Conservation (phyloP, 2,329 filamentous ascomycete genomes). For the Pleomassaria siparia region DNA sequence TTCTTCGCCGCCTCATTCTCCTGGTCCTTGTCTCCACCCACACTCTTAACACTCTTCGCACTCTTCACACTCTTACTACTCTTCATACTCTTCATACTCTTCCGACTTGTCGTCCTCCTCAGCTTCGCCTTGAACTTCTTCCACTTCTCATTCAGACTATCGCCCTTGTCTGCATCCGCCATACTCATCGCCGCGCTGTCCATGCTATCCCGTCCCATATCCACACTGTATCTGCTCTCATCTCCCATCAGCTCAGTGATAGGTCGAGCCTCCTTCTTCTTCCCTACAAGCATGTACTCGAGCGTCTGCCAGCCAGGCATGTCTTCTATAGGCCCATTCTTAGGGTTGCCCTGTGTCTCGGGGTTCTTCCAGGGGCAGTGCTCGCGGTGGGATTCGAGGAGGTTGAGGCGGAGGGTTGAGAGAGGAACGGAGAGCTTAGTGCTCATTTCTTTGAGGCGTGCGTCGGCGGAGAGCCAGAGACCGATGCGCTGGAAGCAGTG, state of each 20-base stretch:
- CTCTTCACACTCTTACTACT: slow-evolving; percentile 21
- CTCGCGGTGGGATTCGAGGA: slow-evolving; percentile 42
- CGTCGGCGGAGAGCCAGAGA: slow-evolving; percentile 77
- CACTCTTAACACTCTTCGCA: slow-evolving; percentile 4
- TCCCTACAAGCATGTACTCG: slow-evolving; percentile 34
- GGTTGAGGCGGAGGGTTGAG: slow-evolving; percentile 35
- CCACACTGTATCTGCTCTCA: background rate
- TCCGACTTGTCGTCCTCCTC: slow-evolving; percentile 35
- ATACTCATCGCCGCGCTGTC: slow-evolving; percentile 13
- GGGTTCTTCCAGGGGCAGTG: slow-evolving; percentile 46
- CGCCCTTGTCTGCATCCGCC: slow-evolving; percentile 10
- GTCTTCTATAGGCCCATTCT: slow-evolving; percentile 31
- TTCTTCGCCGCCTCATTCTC: slow-evolving; percentile 5
- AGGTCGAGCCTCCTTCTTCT: slow-evolving; percentile 14
- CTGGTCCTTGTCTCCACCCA: slow-evolving; percentile 7
- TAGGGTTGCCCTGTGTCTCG: slow-evolving; percentile 32
- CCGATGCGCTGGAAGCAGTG: slow-evolving; percentile 87
- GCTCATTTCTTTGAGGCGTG: slow-evolving; percentile 36
- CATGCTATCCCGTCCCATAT: slow-evolving; percentile 7
- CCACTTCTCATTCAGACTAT: slow-evolving; percentile 33
- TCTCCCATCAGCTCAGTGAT: background rate
- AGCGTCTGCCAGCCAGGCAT: slow-evolving; percentile 41
- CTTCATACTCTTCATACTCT: slow-evolving; percentile 36
- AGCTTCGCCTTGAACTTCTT: slow-evolving; percentile 39
- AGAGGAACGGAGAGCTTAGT: slow-evolving; percentile 33